phyloP scores from a whole-genome alignment of 139 green algal genomes.

The Picochlorum sp. region DNA sequence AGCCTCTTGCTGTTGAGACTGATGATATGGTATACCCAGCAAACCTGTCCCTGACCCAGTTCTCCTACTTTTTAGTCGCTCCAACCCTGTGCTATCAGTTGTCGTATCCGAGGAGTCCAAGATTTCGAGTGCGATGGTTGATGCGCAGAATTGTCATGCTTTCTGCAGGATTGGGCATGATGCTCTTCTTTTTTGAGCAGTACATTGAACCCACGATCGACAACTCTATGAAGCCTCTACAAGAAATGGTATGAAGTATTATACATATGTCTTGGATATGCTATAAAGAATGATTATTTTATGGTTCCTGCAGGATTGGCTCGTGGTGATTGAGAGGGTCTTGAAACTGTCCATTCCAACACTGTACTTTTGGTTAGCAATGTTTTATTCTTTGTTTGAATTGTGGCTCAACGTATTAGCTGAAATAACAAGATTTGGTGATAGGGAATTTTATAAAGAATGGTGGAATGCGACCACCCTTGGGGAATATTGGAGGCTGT shows the following conservation, averaged over 20 bases:
- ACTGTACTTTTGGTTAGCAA: conserved; percentile 84
- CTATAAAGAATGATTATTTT: not conserved
- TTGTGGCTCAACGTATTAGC: conserved; percentile 84
- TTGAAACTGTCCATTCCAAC: conserved; percentile 86
- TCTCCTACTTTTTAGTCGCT: conserved; percentile 68
- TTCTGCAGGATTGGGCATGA: conserved; percentile 27
- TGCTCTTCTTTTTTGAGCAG: conserved; percentile 66
- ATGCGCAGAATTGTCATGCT: conserved; percentile 5
- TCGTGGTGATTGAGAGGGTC: conserved; percentile 69
- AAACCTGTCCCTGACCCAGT: conserved; percentile 48
- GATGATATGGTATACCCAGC: conserved; percentile 54
- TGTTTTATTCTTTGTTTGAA: conserved; percentile 83
- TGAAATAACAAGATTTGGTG: conserved; percentile 79
- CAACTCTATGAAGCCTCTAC: conserved; percentile 59
- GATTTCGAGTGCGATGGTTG: conserved; percentile 27
- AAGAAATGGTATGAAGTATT: conserved; percentile 29
- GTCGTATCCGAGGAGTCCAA: conserved; percentile 31
- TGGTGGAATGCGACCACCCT: conserved; percentile 91
- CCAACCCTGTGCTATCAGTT: conserved; percentile 79
- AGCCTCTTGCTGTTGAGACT: conserved; percentile 4
- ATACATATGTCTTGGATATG: not conserved
- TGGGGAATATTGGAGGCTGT: conserved; percentile 85
- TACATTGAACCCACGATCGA: conserved; percentile 73
- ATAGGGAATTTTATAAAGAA: conserved; percentile 94
- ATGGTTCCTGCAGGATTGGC: conserved; percentile 27